phyloP scores from a whole-genome alignment of 2,329 filamentous ascomycete species.

The Cercospora zeina region DNA sequence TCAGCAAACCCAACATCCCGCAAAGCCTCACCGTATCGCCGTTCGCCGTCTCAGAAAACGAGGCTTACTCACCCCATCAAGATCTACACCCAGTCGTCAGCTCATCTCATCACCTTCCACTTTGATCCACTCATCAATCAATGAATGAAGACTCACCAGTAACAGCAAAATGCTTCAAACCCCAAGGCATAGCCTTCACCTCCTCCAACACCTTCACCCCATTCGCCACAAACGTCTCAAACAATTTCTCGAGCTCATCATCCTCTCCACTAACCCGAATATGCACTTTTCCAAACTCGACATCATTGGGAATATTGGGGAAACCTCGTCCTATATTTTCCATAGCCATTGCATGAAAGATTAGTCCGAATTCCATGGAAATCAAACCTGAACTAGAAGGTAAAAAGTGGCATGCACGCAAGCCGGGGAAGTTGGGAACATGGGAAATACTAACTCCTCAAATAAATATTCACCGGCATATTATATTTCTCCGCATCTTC shows the following conservation, averaged over 20 bases:
- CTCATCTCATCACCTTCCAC: background rate
- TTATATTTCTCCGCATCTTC: constrained; percentile 7
- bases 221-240: constrained; percentile 2
- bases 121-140: background rate
- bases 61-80: background rate
- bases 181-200: constrained; percentile 18
- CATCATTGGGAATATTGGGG: constrained; percentile 17
- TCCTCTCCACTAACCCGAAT: constrained; percentile 19
- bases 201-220: constrained; percentile 17
- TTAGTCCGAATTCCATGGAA: too few species aligned
- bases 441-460: constrained; percentile 8
- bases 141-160: constrained; percentile 8
- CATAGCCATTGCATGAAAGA: background rate
- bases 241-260: constrained; percentile 18
- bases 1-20: constrained; percentile 4
- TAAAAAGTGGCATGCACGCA: background rate
- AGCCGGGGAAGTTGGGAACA: background rate
- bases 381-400: too few species aligned
- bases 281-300: constrained; percentile 22
- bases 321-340: constrained; percentile 16
- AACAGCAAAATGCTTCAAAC: constrained; percentile 20
- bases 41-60: too few species aligned
- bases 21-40: background rate
- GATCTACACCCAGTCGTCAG: too few species aligned
- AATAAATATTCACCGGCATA: constrained; percentile 17